phyloP scores from a whole-genome alignment of 768 basidiomycete genomes.

The Trametopsis cervina region DNA sequence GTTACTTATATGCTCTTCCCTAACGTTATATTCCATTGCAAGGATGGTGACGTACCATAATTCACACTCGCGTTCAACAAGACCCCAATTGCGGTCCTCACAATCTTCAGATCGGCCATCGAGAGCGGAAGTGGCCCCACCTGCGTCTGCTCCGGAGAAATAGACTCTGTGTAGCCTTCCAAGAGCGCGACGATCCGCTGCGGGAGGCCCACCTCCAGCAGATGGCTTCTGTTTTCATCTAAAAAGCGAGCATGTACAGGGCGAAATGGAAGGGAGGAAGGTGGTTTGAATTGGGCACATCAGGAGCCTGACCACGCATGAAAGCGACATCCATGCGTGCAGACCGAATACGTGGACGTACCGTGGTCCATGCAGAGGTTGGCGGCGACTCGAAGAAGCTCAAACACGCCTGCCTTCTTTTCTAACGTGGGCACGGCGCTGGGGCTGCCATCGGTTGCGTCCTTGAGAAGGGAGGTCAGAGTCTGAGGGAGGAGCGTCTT shows the following conservation, averaged over 20 bases:
- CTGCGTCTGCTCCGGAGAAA: slow-evolving; percentile 30
- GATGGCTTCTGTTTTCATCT: slow-evolving; percentile 71
- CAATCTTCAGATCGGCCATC: slow-evolving; percentile 58
- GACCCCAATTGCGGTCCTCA: slow-evolving; percentile 73
- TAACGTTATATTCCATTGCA: not conserved
- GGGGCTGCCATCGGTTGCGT: slow-evolving; percentile 25
- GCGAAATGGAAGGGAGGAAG: not conserved
- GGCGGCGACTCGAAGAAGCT: slow-evolving; percentile 72
- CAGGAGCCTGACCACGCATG: no score
- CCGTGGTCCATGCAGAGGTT: slow-evolving; percentile 82
- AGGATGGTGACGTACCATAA: slow-evolving; percentile 45
- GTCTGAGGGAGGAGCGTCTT: slow-evolving; percentile 57
- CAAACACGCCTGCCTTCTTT: slow-evolving; percentile 46
- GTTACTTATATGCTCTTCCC: not conserved
- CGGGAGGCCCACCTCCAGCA: slow-evolving; percentile 67
- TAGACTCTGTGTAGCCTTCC: slow-evolving; percentile 49
- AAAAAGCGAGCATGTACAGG: no score
- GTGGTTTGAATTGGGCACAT: no score
- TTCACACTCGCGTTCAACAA: slow-evolving; percentile 73
- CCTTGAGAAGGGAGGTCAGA: slow-evolving; percentile 52
- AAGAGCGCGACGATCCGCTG: slow-evolving; percentile 60
- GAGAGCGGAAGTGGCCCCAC: slow-evolving; percentile 43
- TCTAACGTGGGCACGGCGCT: slow-evolving; percentile 20
- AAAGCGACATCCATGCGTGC: slow-evolving; percentile 40
- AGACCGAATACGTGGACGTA: slow-evolving; percentile 5